Conservation (phyloP, 805 yeast genomes). For the Lipomyces chichibuensis region DNA sequence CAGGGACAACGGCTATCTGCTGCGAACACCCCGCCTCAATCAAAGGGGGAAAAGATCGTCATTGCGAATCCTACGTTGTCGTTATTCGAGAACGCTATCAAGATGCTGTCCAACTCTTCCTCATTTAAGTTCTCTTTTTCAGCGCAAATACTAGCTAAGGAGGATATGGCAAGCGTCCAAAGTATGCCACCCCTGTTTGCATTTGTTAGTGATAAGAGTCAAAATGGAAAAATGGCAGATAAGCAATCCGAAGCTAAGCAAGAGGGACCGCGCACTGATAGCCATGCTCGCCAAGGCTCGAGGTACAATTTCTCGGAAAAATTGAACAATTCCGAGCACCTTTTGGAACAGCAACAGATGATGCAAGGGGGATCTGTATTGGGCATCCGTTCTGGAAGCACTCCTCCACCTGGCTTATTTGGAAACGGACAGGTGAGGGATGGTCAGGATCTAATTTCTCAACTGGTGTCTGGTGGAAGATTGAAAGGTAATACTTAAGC, state of each 20-base stretch:
- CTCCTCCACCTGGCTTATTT: slow-evolving; percentile 80
- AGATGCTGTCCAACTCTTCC: slow-evolving; percentile 36
- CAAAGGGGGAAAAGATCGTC: slow-evolving; percentile 12
- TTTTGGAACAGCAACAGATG: slow-evolving; percentile 42
- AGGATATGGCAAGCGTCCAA: slow-evolving; percentile 36
- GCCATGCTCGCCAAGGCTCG: slow-evolving; percentile 16
- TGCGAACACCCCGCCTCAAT: slow-evolving; percentile 1
- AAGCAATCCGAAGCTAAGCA: neutral
- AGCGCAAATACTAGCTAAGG: slow-evolving; percentile 36
- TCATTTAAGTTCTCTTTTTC: slow-evolving; percentile 40
- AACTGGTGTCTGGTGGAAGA: slow-evolving; percentile 21
- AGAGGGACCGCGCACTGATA: slow-evolving; percentile 1
- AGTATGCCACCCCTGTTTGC: slow-evolving; percentile 41
- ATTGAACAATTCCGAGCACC: slow-evolving; percentile 24
- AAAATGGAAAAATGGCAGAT: neutral
- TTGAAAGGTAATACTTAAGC: slow-evolving; percentile 19
- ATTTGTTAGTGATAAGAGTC: slow-evolving; percentile 32
- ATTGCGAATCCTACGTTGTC: slow-evolving; percentile 20
- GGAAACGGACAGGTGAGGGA: slow-evolving; percentile 34
- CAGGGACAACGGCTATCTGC: slow-evolving; percentile 23
- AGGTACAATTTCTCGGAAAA: slow-evolving; percentile 22
- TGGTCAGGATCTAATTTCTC: slow-evolving; percentile 26
- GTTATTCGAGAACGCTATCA: slow-evolving; percentile 32
- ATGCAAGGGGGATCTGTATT: slow-evolving; percentile 36
- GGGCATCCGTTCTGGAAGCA: slow-evolving; percentile 35